Evolutionary conservation across 257 asterid genomes (phyloP), one percentile per base, ranked within the genome.

Genomic region (Solanum chiquidenum): DNA sequence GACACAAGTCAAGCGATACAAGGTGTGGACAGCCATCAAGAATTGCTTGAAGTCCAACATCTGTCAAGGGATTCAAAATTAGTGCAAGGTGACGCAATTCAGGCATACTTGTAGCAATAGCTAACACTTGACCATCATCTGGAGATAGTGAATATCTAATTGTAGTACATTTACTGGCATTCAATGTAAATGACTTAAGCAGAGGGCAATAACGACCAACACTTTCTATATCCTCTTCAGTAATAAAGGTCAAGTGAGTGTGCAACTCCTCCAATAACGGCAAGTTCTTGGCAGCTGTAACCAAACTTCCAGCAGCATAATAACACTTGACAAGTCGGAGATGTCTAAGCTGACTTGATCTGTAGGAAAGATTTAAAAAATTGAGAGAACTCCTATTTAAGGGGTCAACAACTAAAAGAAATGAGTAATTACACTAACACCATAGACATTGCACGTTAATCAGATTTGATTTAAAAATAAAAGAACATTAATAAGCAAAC

Each of bases 191-290:
- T 42, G 49, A 42, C 49, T 42, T 42, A 42, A 71, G 49, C 5
- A 42, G 5, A 42, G 49, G 49, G 13, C 49, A 42, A 42, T 10
- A 42, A 42, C 49, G 49, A 11, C 49, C 49, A 11, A 42, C 49
- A 11, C 49, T 42, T 42, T 92, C 87, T 60, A 91, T 91, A 80
- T 80, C 87, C 34, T 91, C 85, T 14, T 1, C 7, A 13, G 83
- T 75, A 12, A 92, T 80, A 8, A 12, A 18, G 86, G 89, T 86
- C 88, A 83, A 90, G 84, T 87, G 77, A 23, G 87, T 52, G 73
- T 86, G 89, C 21, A 91, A 66, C 88, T 92, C 94, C 91, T 92
- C 93, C 55, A 92, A 76, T 33, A 86, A 55, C 5, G 94, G 92
- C 8, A 89, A 44, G 3, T 60, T 34, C 72, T 84, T 86, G 9